Conservation (phyloP, 768 basidiomycete species). For the Boletus eberwhitei region DNA sequence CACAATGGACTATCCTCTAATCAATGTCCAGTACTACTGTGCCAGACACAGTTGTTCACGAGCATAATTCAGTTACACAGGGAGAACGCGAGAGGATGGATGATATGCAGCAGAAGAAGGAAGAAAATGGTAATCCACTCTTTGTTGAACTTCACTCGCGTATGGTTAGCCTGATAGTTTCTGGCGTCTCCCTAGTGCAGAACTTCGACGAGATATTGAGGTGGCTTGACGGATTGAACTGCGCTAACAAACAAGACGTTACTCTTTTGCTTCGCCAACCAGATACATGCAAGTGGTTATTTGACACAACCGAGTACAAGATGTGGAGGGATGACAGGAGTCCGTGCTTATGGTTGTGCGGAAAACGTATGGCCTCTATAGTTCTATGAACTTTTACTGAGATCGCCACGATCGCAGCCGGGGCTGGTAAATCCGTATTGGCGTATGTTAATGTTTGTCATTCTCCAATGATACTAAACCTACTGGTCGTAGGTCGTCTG, state of each 20-base stretch:
- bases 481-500: background rate
- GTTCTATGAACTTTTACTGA: background rate
- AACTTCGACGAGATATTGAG: background rate
- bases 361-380: background rate
- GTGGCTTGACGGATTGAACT: background rate
- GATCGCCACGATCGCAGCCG: background rate
- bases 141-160: background rate
- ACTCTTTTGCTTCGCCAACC: background rate
- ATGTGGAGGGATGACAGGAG: background rate
- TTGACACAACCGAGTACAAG: background rate
- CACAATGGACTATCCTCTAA: background rate
- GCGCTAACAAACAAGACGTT: background rate
- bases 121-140: background rate
- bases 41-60: background rate
- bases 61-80: background rate
- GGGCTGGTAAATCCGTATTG: background rate
- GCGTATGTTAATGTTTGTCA: background rate
- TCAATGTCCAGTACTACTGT: background rate
- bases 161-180: background rate
- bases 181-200: background rate
- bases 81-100: too few relatives aligned
- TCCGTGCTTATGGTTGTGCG: background rate
- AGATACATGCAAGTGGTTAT: background rate
- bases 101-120: background rate
- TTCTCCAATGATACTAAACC: background rate